phyloP scores from a whole-genome alignment of 352 stramenopile species.

The Phytophthora idaei region DNA sequence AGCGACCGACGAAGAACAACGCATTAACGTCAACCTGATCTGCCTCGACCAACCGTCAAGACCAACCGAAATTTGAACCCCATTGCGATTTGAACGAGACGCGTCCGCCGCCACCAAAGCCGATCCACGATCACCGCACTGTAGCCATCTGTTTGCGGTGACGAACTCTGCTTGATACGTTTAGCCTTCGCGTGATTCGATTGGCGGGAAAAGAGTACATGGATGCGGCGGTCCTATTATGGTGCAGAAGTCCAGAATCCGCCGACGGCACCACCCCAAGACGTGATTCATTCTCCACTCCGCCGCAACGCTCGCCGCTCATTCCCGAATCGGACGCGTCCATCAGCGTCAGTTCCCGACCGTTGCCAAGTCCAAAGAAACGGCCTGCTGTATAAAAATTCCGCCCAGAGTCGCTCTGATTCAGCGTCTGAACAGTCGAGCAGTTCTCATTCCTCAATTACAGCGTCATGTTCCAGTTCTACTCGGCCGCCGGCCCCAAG shows the following conservation, averaged over 20 bases:
- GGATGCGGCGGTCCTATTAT: background rate
- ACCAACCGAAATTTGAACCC: background rate
- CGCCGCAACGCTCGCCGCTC: slow-evolving; percentile 2
- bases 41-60: no score
- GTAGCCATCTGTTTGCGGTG: slow-evolving; percentile 7
- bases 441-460: slow-evolving; percentile 12
- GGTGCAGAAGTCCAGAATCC: no score
- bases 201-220: background rate
- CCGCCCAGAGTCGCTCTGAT: slow-evolving; percentile 21
- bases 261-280: no score
- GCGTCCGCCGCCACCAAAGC: background rate
- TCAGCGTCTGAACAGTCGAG: slow-evolving; percentile 9
- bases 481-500: slow-evolving; percentile 11
- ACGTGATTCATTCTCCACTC: background rate
- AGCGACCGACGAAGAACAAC: no score
- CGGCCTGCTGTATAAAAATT: slow-evolving; percentile 8
- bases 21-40: no score
- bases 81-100: background rate
- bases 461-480: slow-evolving; percentile 37
- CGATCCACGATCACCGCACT: background rate
- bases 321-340: background rate
- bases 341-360: background rate
- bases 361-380: slow-evolving; percentile 23
- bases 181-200: background rate
- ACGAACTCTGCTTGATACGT: background rate